Conservation (phyloP, 305 asterid genomes). For the Coffea humblotiana region DNA sequence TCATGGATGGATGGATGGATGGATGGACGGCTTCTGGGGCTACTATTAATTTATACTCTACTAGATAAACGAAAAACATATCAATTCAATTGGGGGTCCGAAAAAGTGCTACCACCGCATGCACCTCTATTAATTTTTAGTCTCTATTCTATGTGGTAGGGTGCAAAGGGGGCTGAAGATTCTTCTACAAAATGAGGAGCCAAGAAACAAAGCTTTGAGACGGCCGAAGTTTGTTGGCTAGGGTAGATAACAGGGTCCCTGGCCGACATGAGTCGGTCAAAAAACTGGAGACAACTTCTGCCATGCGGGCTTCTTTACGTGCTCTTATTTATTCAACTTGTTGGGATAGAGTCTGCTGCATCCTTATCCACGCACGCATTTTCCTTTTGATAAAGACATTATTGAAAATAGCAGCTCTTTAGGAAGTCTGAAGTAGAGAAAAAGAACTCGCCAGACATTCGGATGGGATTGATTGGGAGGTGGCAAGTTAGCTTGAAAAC, state of each 20-base stretch:
- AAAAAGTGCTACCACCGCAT: not conserved
- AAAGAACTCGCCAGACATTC: not conserved
- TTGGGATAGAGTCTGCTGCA: conserved; percentile 1
- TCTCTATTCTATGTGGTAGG: not conserved
- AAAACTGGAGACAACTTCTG: conserved; percentile 19
- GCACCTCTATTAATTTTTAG: not conserved
- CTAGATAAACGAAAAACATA: not conserved
- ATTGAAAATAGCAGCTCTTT: not conserved
- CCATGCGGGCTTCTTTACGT: conserved; percentile 12
- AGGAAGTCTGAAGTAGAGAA: not conserved
- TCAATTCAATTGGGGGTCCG: not conserved
- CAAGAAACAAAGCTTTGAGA: not conserved
- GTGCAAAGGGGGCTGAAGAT: conserved; percentile 13
- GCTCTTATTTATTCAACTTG: not conserved
- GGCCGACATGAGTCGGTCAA: conserved; percentile 13
- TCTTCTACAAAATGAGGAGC: not conserved
- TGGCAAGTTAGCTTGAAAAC: no score
- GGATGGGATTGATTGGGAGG: not conserved
- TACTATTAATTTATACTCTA: no score
- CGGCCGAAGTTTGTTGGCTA: conserved; percentile 2
- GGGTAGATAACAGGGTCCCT: not conserved
- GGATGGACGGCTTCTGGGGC: not conserved
- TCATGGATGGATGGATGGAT: not conserved
- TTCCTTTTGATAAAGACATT: not conserved
- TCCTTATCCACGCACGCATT: conserved; percentile 8